phyloP scores from a whole-genome alignment of 441 rosid species.

The Bocquillonia castaneifolia region DNA sequence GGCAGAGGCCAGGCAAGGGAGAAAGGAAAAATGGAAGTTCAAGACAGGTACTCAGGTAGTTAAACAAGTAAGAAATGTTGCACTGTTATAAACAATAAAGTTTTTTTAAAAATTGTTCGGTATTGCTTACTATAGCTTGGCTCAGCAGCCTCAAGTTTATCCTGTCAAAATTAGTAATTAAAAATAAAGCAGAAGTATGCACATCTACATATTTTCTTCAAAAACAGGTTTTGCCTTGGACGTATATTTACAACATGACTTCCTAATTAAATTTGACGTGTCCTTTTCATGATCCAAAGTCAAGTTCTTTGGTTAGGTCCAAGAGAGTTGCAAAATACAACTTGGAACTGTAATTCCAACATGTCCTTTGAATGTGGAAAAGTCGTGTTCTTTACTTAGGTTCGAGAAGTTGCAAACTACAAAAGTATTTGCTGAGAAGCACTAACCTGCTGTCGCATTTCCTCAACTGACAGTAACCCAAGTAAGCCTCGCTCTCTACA shows the following conservation, averaged over 20 bases:
- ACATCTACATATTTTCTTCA: not conserved
- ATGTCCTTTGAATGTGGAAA: no score
- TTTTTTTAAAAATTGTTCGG: not conserved
- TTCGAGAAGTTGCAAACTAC: not conserved
- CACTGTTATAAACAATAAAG: not conserved
- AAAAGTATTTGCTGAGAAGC: not conserved
- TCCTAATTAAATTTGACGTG: not conserved
- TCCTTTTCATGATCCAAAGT: not conserved
- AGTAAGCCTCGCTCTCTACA: slow-evolving; percentile 94
- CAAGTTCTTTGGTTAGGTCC: not conserved
- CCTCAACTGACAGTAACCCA: slow-evolving; percentile 82
- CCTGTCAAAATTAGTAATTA: not conserved
- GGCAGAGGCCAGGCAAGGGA: not conserved
- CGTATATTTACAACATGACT: not conserved
- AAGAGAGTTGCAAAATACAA: not conserved
- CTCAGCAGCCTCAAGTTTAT: not conserved
- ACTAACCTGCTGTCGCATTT: slow-evolving; percentile 85
- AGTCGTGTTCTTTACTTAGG: not conserved
- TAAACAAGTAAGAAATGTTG: not conserved
- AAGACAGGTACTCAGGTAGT: not conserved
- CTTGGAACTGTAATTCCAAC: no score
- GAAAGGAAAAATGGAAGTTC: not conserved
- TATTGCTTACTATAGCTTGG: not conserved
- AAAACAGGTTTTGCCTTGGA: not conserved
- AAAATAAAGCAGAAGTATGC: not conserved